Base-by-base conservation (phyloP, 768 basidiomycete species). In the Boletus speciosus region DNA sequence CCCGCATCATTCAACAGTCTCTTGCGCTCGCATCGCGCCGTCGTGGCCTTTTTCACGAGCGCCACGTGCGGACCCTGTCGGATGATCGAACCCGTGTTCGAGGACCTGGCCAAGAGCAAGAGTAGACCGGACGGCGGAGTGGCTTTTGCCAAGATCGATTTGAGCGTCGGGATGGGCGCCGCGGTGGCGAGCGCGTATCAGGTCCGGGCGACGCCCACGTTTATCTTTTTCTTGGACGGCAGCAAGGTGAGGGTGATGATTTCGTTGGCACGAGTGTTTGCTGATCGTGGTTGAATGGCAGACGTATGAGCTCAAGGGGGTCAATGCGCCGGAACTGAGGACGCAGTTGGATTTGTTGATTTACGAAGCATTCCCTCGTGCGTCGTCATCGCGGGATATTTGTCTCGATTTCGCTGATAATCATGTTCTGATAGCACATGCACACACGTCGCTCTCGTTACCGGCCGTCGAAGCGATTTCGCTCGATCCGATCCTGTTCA, bases 71-170 rank as follows among this genome's bases (percentile, higher is more conserved):
- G 81, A 2, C 91, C 93, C 0, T 95, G 94, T 72, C 75, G 81
- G 52, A 82, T 87, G 76, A 89, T 96, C 55, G 88, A 88, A 53
- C 93, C 93, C 0, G 75, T 84, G 1, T 95, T 94, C 58, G 90
- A 94, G 62, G 73, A 82, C 6, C 76, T 96, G 15, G 86, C 93
- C 5, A 77, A 77, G 54, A 81, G 81, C 61, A 88, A 86, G 62
- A 76, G 76, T 5, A 74, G 68, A 15, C 71, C 69, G 5, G 66
- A 71, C 10, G 61, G 58, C 47, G 81, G 81, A 3, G 80, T 87
- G 21, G 88, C 81, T 3, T 98, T 97, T 61, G 82, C 87, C 4
- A 91, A 92, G 69, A 81, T 97, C 35, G 95, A 98, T 71, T 74
- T 92, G 59, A 81, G 78, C 5, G 79, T 88, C 12, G 89, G 88